Evolutionary conservation across 2,329 filamentous ascomycete genomes (phyloP), one percentile per base, ranked within the genome.

Genomic region (Knufia petricola): DNA sequence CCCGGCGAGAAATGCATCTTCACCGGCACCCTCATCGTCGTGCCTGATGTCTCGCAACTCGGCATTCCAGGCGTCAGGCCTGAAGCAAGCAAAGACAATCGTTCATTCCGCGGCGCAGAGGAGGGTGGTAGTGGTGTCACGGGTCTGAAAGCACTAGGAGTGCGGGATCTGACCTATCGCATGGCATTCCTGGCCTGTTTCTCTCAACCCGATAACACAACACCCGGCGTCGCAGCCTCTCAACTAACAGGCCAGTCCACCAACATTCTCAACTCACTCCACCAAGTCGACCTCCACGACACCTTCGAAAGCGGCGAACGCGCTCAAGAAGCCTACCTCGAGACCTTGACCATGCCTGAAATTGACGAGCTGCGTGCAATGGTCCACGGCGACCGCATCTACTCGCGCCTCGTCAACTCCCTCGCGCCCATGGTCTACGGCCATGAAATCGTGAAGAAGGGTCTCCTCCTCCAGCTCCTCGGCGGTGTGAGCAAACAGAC

Each of bases 1-100:
- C 92, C 92, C 42, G 92, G 92, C 55, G 92, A 98, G 68, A 95
- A 94, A 68, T 98, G 92, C 66, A 87, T 98, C 61, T 98, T 98
- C 66, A 96, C 90, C 0, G 92, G 92, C 55, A 89, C 89, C 3
- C 70, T 96, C 55, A 96, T 98, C 52, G 92, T 98, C 15, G 88
- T 98, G 28, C 92, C 92, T 0, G 92, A 98, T 64, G 87, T 98
- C 52, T 95, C 88, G 62, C 92, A 96, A 65, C 79, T 98, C 49
- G 84, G 89, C 32, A 79, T 96, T 24, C 92, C 92, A 1, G 92
- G 92, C 41, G 76, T 88, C 20, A 77, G 84, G 49, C 84, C 87
- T 13, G 87, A 88, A 52, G 86, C 89, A 17, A 79, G 90, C 31
- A 80, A 90, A 52, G 90, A 96, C 61, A 87, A 86, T 52, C 78